Evolutionary conservation across 1,284 basidiomycete species (phyloP), one percentile per base, ranked within the genome.

Genomic region (Cryptococcus hybrid): DNA sequence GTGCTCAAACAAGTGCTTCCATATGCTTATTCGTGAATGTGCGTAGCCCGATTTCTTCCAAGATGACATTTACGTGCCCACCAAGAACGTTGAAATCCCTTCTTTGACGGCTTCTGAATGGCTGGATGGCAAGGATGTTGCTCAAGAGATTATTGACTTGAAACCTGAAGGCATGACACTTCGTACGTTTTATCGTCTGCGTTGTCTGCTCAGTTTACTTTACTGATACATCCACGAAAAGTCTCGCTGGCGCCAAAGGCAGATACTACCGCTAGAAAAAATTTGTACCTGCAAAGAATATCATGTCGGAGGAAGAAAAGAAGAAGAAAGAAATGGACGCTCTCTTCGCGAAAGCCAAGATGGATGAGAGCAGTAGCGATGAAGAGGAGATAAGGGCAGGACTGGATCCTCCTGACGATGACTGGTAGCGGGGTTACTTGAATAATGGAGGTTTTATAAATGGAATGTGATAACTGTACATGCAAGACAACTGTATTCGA

Each of bases 21-120:
- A 38, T 34, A 44, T 56, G 40, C 54, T 54, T 49, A 46, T 30
- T 30, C 24, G 3, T 30, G 30, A 30, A 30, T 34, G 15, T 15
- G 15, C 39, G 1, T 35, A 70, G 63, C 69, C 71, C 12, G 78
- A 80, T 30, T 80, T 75, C 70, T 82, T 82, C 73, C 81, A 82
- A 64, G 77, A 82, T 64, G 81, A 82, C 62, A 78, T 82, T 37
- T 82, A 74, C 49, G 60, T 74, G 0, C 69, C 71, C 1, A 81
- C 80, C 3, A 49, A 66, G 2, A 72, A 79, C 45, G 60, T 69
- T 0, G 65, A 67, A 35, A 54, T 12, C 2, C 65, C 76, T 0
- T 43, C 65, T 0, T 47, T 64, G 3, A 58, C 63, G 0, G 66
- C 73, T 0, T 48, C 55, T 5, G 66, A 69, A 7, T 81, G 79